Evolutionary conservation across 2,329 filamentous ascomycete genomes (phyloP), one percentile per base, ranked within the genome.

Genomic region (Penicillium capsulatum): DNA sequence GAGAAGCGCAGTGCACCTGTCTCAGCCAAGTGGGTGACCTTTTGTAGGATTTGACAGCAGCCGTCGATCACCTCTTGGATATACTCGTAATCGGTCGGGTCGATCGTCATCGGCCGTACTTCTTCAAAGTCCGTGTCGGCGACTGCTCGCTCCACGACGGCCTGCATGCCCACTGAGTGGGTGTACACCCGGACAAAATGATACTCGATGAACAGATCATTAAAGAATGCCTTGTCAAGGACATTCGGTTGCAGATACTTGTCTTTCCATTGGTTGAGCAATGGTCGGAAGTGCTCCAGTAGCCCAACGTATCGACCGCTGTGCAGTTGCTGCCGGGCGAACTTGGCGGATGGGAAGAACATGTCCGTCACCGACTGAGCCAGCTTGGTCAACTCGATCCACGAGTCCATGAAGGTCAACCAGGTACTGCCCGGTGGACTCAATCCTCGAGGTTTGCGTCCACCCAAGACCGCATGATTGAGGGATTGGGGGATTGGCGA

Each of bases 61-160:
- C 71, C 72, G 14, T 77, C 71, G 3, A 77, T 73, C 1, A 78
- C 75, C 51, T 77, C 74, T 53, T 72, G 70, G 10, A 78, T 75
- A 46, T 76, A 77, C 24, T 71, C 68, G 38, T 75, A 76, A 48
- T 79, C 75, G 33, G 67, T 66, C 1, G 69, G 64, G 39, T 73
- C 70, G 15, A 74, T 65, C 33, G 66, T 64, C 48, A 72, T 61
- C 9, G 67, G 57, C 8, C 70, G 53, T 26, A 70, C 58, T 57
- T 70, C 27, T 31, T 63, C 51, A 36, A 53, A 48, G 37, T 61
- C 58, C 17, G 53, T 51, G 32, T 66, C 60, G 24, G 61, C 59
- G 4, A 74, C 59, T 1, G 68, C 70, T n/a, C 74, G 70, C 42
- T 78, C 75, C 3, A 77, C 73, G 3, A 78, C 70, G 2, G 75